Evolutionary conservation across 2,329 filamentous ascomycete species (phyloP), one percentile per base, ranked within the genome.

Genomic region (Clarireedia paspali): DNA sequence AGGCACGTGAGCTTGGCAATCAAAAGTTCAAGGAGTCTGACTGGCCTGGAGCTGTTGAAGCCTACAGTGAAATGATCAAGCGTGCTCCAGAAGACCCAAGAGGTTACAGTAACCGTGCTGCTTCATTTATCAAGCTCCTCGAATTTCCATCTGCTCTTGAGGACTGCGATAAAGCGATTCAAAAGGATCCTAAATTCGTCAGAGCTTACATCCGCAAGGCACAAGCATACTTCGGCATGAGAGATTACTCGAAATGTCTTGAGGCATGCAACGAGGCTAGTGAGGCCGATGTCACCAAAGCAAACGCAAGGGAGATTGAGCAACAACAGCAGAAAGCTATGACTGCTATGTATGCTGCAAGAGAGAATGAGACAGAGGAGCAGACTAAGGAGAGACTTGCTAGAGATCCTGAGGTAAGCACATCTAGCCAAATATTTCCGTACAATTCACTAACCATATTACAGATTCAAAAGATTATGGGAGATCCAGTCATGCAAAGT

Each of bases 61-160:
- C 92, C 0, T 99, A 99, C 77, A 83, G 79, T 1, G 94, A 99
- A 77, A 96, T 97, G 91, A 88, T 88, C 73, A 96, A 96, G 81
- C 91, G 94, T 57, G 87, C 90, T 0, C 94, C 95, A 5, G 81
- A 95, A 0, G 94, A 99, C 69, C 87, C 94, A 42, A 86, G 95
- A 65, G 92, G 94, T 45, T 99, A 94, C 80, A 95, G 89, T 71
- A 99, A 99, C 81, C 91, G 94, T 65, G 94, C 94, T 6, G 94
- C 94, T 4, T 95, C 94, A 47, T 90, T 97, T 68, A 88, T 96
- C 75, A 99, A 99, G 78, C 81, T 99, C 45, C 88, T 99, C 67
- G 89, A 91, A 64, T 96, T 99, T 78, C 94, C 94, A 6, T 89
- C 87, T 63, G 95, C 94, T 0, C 84, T 99, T 40, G 84, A 91